Percentiles rank a stretch among this genome's conserved stretches.
Conservation (phyloP, 768 basidiomycete species). For the Boletus sensibilis region DNA sequence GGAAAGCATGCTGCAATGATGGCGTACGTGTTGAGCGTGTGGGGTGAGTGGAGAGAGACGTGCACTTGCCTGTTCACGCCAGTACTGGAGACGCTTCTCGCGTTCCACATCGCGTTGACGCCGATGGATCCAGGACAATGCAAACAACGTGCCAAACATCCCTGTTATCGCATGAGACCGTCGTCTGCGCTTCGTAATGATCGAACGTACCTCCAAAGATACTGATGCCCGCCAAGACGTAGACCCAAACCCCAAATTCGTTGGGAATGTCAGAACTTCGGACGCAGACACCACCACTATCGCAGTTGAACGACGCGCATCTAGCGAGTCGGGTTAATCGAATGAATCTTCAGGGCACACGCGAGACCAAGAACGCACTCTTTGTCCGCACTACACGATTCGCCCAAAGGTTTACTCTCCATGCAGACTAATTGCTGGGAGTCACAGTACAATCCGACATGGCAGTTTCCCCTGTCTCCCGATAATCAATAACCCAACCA, state of each 20-base stretch:
- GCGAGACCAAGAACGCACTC: slow-evolving; percentile 37
- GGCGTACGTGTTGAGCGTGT: background rate
- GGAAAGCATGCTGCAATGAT: slow-evolving; percentile 62
- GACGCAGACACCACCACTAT: slow-evolving; percentile 60
- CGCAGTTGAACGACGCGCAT: slow-evolving; percentile 77
- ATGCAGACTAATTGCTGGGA: slow-evolving; percentile 55
- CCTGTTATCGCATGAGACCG: slow-evolving; percentile 42
- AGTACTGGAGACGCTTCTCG: slow-evolving; percentile 83
- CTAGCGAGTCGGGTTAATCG: slow-evolving; percentile 35
- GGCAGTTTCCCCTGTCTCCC: slow-evolving; percentile 64
- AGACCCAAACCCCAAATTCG: slow-evolving; percentile 67
- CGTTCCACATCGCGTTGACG: slow-evolving; percentile 73
- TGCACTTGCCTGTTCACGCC: slow-evolving; percentile 75
- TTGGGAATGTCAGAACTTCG: slow-evolving; percentile 55
- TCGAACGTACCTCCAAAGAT: slow-evolving; percentile 64
- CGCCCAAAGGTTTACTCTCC: slow-evolving; percentile 55
- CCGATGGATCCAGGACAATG: slow-evolving; percentile 68
- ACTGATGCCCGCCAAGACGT: slow-evolving; percentile 65
- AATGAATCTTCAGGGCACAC: slow-evolving; percentile 31
- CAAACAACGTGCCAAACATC: slow-evolving; percentile 68
- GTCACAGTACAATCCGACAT: slow-evolving; percentile 74
- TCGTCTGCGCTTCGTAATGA: background rate
- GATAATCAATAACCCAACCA: background rate
- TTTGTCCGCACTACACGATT: slow-evolving; percentile 59
- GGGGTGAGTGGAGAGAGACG: background rate